phyloP scores from a whole-genome alignment of 345 rosid species.

The Microcos paniculata region DNA sequence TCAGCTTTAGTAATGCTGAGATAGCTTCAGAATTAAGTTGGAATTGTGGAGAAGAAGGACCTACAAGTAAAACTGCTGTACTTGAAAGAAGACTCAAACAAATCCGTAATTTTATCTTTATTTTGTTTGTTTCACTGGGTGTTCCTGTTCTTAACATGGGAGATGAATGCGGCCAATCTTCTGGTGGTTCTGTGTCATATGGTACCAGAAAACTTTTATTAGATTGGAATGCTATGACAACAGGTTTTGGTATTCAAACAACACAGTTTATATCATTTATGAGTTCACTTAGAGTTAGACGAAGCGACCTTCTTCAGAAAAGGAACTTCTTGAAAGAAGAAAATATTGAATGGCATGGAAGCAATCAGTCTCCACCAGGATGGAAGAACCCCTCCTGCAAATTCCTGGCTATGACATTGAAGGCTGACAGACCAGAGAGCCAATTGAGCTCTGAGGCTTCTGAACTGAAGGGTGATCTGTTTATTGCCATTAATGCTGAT shows the following conservation, averaged over 20 bases:
- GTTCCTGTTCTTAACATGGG: slow-evolving; percentile 93
- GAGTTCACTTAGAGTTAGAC: slow-evolving; percentile 55
- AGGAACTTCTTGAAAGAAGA: slow-evolving; percentile 60
- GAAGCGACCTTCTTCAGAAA: slow-evolving; percentile 71
- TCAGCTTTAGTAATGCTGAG: slow-evolving; percentile 63
- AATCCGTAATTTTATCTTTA: slow-evolving; percentile 76
- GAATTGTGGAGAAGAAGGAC: slow-evolving; percentile 98
- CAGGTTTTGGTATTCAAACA: slow-evolving; percentile 68
- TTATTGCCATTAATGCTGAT: slow-evolving; percentile 66
- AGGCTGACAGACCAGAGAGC: slow-evolving; percentile 40
- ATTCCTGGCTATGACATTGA: slow-evolving; percentile 74
- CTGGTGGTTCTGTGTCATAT: slow-evolving; percentile 65
- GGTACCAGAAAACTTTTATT: slow-evolving; percentile 52
- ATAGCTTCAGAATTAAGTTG: slow-evolving; percentile 76
- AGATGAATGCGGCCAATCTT: slow-evolving; percentile 88
- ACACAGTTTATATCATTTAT: slow-evolving; percentile 72
- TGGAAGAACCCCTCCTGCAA: slow-evolving; percentile 75
- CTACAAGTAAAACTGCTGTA: slow-evolving; percentile 58
- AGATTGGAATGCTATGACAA: slow-evolving; percentile 63
- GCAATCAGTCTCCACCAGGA: slow-evolving; percentile 58
- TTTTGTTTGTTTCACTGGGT: slow-evolving; percentile 71
- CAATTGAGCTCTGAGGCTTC: slow-evolving; percentile 30
- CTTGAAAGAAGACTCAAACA: slow-evolving; percentile 87
- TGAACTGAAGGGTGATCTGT: slow-evolving; percentile 47
- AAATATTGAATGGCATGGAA: slow-evolving; percentile 78